Percentiles rank a stretch among this genome's conserved stretches.
Evolutionary conservation across 1,139 yeast species (phyloP).

Genomic region (Keqinozyma sinolaborantium): DNA sequence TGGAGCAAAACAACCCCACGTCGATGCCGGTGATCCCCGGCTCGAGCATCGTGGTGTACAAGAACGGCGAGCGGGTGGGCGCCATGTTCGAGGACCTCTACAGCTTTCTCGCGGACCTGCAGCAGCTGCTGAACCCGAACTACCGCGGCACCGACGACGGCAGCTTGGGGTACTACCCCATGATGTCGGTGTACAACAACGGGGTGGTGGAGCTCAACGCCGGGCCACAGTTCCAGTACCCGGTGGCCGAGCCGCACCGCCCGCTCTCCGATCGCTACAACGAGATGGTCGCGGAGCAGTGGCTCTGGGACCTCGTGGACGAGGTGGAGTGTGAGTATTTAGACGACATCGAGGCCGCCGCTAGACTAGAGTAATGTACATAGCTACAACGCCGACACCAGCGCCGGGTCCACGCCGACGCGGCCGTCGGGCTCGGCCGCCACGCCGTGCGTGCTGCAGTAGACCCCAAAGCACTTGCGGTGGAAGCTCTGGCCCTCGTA

Average conservation of each 20-base stretch:
- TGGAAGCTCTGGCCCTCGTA: constrained; percentile 46
- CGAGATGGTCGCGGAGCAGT: constrained; percentile 75
- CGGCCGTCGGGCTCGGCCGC: constrained; percentile 1
- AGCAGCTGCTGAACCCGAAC: constrained; percentile 46
- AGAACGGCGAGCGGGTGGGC: constrained; percentile 72
- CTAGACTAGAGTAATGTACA: background rate
- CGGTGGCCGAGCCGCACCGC: constrained; percentile 23
- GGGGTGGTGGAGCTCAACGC: constrained; percentile 72
- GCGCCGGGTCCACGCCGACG: constrained; percentile 1
- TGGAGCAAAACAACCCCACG: constrained; percentile 24
- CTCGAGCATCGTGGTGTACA: constrained; percentile 63
- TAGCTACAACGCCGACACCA: too few species aligned
- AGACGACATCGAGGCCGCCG: constrained; percentile 38
- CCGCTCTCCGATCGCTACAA: constrained; percentile 62
- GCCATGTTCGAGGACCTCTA: constrained; percentile 63
- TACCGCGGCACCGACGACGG: constrained; percentile 71
- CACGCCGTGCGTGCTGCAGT: constrained; percentile 16
- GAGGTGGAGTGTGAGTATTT: constrained; percentile 72
- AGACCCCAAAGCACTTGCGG: constrained; percentile 42
- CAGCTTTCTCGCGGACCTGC: constrained; percentile 65
- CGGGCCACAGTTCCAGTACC: constrained; percentile 58
- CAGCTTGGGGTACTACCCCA: constrained; percentile 85
- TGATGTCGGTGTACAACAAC: constrained; percentile 76
- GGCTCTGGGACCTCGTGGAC: constrained; percentile 79
- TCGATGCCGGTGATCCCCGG: constrained; percentile 46